These are phyloP conservation scores for Fomitopsis palustris DNA, from an alignment of 1,284 basidiomycete species.

Conservation along the genomic window DNA sequence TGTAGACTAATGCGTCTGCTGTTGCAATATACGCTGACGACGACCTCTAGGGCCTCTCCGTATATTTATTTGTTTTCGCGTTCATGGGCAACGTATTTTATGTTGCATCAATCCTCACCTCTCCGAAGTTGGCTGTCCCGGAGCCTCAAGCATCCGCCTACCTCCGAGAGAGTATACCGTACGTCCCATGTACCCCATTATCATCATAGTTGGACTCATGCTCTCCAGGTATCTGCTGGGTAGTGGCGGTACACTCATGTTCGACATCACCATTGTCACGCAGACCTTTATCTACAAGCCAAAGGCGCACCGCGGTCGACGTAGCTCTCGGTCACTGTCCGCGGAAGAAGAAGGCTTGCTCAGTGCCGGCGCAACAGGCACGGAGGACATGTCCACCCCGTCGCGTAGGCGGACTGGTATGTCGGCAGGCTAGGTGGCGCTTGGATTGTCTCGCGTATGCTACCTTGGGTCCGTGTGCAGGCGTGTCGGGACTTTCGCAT, in stretches of 20 bases:
- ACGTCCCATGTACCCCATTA: slow-evolving; percentile 28
- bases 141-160: slow-evolving; percentile 54
- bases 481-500: not conserved
- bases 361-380: slow-evolving; percentile 23
- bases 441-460: not conserved
- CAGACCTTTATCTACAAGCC: slow-evolving; percentile 53
- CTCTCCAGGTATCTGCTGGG: slow-evolving; percentile 75
- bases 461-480: not conserved
- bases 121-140: slow-evolving; percentile 52
- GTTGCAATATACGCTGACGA: not conserved
- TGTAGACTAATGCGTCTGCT: not conserved
- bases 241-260: slow-evolving; percentile 84
- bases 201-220: not conserved
- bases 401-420: slow-evolving; percentile 22
- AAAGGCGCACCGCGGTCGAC: slow-evolving; percentile 21
- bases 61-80: slow-evolving; percentile 88
- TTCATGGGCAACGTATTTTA: slow-evolving; percentile 91
- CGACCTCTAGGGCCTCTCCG: slow-evolving; percentile 72
- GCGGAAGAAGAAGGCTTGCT: slow-evolving; percentile 30
- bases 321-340: slow-evolving; percentile 16
- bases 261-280: slow-evolving; percentile 82
- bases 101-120: slow-evolving; percentile 78
- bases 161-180: slow-evolving; percentile 75
- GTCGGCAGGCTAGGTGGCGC: slow-evolving; percentile 2
- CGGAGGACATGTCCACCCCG: slow-evolving; percentile 21